Base-by-base conservation (phyloP, 225 moss, liverwort and hornwort species). In the Pseudisothecium myosuroides region DNA sequence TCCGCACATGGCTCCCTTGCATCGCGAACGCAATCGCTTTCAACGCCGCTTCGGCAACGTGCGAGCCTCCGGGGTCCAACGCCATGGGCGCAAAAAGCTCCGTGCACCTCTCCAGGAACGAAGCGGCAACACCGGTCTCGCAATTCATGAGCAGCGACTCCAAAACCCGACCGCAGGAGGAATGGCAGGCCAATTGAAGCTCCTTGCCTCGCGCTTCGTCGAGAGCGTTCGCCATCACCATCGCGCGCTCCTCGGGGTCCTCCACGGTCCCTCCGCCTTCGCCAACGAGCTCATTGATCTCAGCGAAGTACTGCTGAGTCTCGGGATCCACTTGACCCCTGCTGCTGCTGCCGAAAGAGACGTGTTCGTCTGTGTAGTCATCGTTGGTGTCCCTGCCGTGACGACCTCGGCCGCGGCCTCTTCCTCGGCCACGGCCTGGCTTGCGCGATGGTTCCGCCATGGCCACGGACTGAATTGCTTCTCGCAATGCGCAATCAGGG, bases 191-290 rank as follows among this genome's bases (percentile, higher is more conserved):
- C 89, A 99, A 92, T 90, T 94, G 96, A 85, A 97, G 93, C 88
- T 97, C 99, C 93, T 97, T 94, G 55, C 97, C 97, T n/a, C 89
- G 88, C 23, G 96, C 93, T 89, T 99, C 99, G 59, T 96, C 96
- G 49, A 99, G 91, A 15, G 99, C 99, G 85, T 95, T 96, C 8
- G 92, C 93, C 83, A 95, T 96, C 47, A 99, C 93, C 72, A 90
- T 90, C 47, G 92, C 95, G 61, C 92, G 90, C 90, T 96, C 96
- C 83, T 97, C 97, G 37, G 91, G 76, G 58, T 95, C 95, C 85
- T 94, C 95, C 80, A 93, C 93, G 12, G 87, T 94, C 12, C 95
- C 95, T 50, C 91, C 93, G 11, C 90, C 92, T 52, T 93, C 95
- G 56, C 92, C 93, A 71, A 99, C 92, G 17, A 99, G 89, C 49